Conservation (phyloP, 2,329 filamentous ascomycete species). For the Cladosporium sp. region DNA sequence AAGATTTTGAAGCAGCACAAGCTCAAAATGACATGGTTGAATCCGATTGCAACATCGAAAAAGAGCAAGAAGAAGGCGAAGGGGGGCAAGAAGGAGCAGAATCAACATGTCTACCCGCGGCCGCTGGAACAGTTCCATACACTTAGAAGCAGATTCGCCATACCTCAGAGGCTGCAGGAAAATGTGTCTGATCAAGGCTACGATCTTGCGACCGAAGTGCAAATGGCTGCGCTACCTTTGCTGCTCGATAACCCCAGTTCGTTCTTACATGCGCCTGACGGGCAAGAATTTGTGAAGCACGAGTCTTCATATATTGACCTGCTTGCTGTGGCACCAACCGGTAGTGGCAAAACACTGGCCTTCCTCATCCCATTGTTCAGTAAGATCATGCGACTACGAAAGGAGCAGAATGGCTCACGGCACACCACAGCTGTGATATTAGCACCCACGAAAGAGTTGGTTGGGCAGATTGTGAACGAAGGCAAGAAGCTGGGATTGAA, state of each 20-base stretch:
- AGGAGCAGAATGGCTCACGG: conserved; percentile 19
- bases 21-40: conserved; percentile 36
- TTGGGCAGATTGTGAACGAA: conserved; percentile 61
- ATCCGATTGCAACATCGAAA: conserved; percentile 34
- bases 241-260: conserved; percentile 59
- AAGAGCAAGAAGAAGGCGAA: conserved; percentile 50
- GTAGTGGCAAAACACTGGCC: conserved; percentile 92
- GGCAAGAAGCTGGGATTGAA: conserved; percentile 76
- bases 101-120: conserved; percentile 68
- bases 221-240: conserved; percentile 80
- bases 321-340: conserved; percentile 86
- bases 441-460: conserved; percentile 53
- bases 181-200: conserved; percentile 87
- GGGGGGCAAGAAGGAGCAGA: conserved; percentile 23
- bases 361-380: conserved; percentile 88
- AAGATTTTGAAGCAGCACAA: conserved; percentile 37
- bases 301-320: conserved; percentile 62
- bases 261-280: conserved; percentile 44
- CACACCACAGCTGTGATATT: conserved; percentile 45
- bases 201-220: conserved; percentile 85
- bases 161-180: conserved; percentile 70
- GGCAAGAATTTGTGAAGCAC: conserved; percentile 30
- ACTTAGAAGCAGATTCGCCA: conserved; percentile 68
- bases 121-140: conserved; percentile 77
- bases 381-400: conserved; percentile 52